Conservation (phyloP, 768 basidiomycete species). For the Boletus barrowsii region DNA sequence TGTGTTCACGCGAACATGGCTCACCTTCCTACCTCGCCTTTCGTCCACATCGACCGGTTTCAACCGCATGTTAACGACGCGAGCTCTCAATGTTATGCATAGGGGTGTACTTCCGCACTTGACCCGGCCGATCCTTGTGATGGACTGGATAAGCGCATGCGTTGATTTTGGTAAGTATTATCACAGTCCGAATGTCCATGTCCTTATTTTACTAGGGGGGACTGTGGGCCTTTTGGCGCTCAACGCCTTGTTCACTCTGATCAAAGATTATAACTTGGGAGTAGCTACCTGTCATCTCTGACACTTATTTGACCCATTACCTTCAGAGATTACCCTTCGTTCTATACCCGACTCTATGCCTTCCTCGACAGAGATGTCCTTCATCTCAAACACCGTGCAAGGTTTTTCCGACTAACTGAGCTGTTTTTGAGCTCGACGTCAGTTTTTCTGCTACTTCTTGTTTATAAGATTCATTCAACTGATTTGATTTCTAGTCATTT, state of each 20-base stretch:
- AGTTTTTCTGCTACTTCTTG: slow-evolving; percentile 29
- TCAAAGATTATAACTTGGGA: slow-evolving; percentile 90
- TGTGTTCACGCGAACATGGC: slow-evolving; percentile 81
- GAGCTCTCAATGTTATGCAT: slow-evolving; percentile 78
- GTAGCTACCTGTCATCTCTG: slow-evolving; percentile 28
- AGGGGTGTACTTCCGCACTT: slow-evolving; percentile 79
- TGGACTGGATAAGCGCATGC: slow-evolving; percentile 88
- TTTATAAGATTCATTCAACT: not conserved
- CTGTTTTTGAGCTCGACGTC: slow-evolving; percentile 91
- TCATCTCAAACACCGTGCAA: slow-evolving; percentile 87
- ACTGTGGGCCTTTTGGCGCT: slow-evolving; percentile 83
- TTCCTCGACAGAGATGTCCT: slow-evolving; percentile 86
- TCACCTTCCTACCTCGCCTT: slow-evolving; percentile 63
- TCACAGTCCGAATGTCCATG: not conserved
- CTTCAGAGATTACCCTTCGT: slow-evolving; percentile 88
- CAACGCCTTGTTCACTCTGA: slow-evolving; percentile 87
- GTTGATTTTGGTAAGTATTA: slow-evolving; percentile 68
- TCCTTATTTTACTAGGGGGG: slow-evolving; percentile 53
- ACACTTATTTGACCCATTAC: slow-evolving; percentile 1
- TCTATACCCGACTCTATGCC: slow-evolving; percentile 88
- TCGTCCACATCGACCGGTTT: slow-evolving; percentile 34
- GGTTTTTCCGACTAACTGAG: slow-evolving; percentile 92
- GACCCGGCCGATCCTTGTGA: slow-evolving; percentile 72
- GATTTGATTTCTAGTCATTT: slow-evolving; percentile 60
- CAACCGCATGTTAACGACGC: slow-evolving; percentile 42